phyloP scores from a whole-genome alignment of 164 flowering plant genomes.

The Aristolochia californica region DNA sequence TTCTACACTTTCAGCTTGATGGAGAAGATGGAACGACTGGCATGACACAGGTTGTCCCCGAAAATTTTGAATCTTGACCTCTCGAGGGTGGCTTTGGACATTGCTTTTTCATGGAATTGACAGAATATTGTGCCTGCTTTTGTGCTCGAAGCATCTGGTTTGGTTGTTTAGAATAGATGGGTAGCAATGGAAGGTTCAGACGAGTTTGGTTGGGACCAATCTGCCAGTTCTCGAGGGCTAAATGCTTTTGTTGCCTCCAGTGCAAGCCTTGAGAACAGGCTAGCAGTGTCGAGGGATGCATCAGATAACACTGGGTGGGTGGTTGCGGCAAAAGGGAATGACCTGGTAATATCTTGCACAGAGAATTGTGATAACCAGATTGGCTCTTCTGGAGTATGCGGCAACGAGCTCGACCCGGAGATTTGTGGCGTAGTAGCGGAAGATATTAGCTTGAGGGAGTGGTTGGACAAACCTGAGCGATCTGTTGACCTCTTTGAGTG shows the following conservation, averaged over 20 bases:
- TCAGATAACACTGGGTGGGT: conserved; percentile 21
- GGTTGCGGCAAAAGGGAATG: conserved; percentile 19
- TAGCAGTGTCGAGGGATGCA: conserved; percentile 25
- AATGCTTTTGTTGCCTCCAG: conserved; percentile 37
- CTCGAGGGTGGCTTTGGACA: too few species aligned
- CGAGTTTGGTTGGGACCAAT: conserved; percentile 42
- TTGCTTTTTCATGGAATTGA: too few species aligned
- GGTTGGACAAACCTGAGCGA: conserved; percentile 80
- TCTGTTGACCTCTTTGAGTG: conserved; percentile 64
- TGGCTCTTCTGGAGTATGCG: conserved; percentile 34
- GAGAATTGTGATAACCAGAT: conserved; percentile 28
- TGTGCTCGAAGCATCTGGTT: too few species aligned
- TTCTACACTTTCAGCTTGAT: too few species aligned
- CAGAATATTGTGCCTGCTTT: too few species aligned
- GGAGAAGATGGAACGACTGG: too few species aligned
- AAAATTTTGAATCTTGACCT: too few species aligned
- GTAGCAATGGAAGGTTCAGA: conserved; percentile 75
- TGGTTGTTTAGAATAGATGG: conserved; percentile 16
- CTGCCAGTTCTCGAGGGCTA: conserved; percentile 52
- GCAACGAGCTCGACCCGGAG: conserved; percentile 23
- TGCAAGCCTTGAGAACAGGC: conserved; percentile 25
- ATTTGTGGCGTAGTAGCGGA: conserved; percentile 30
- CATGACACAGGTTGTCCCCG: too few species aligned
- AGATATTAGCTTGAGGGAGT: conserved; percentile 82
- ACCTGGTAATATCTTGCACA: conserved; percentile 13